phyloP scores from a whole-genome alignment of 2,329 filamentous ascomycete species.

The Aspergillus aculeatus region DNA sequence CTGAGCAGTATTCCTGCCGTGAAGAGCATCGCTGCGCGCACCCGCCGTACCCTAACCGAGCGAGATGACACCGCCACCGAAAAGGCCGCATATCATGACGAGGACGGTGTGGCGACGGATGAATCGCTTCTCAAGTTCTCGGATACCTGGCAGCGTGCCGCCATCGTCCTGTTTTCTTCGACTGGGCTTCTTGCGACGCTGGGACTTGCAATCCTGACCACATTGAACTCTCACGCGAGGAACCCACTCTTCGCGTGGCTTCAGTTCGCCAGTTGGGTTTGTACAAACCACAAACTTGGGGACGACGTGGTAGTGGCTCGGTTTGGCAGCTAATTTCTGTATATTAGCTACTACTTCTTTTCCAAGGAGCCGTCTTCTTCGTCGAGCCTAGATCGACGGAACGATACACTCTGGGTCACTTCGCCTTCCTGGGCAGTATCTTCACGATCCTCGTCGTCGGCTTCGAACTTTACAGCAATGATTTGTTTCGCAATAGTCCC shows the following conservation, averaged over 20 bases:
- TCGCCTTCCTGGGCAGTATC: constrained; percentile 31
- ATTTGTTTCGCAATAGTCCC: constrained; percentile 22
- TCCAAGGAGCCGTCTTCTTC: constrained; percentile 37
- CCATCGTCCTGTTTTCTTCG: constrained; percentile 55
- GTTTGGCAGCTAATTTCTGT: not conserved
- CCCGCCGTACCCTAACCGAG: not conserved
- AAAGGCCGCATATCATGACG: constrained; percentile 57
- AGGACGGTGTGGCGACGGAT: constrained; percentile 66
- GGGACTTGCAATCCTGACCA: constrained; percentile 54
- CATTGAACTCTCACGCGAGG: constrained; percentile 28
- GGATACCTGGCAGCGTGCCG: constrained; percentile 56
- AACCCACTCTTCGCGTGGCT: constrained; percentile 60
- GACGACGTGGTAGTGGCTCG: not conserved
- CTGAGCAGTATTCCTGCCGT: not conserved
- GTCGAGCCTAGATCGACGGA: constrained; percentile 34
- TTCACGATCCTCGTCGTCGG: constrained; percentile 23
- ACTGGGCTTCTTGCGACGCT: constrained; percentile 58
- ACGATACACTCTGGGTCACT: constrained; percentile 32
- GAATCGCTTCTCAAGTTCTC: constrained; percentile 64
- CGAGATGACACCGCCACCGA: not conserved
- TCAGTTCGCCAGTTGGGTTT: constrained; percentile 62
- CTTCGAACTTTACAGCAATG: constrained; percentile 33
- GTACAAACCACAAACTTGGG: constrained; percentile 25
- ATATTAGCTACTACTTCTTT: constrained; percentile 28
- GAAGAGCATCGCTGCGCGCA: not conserved